Base-by-base conservation (phyloP, 345 rosid genomes). In the Sisymbrium irio region DNA sequence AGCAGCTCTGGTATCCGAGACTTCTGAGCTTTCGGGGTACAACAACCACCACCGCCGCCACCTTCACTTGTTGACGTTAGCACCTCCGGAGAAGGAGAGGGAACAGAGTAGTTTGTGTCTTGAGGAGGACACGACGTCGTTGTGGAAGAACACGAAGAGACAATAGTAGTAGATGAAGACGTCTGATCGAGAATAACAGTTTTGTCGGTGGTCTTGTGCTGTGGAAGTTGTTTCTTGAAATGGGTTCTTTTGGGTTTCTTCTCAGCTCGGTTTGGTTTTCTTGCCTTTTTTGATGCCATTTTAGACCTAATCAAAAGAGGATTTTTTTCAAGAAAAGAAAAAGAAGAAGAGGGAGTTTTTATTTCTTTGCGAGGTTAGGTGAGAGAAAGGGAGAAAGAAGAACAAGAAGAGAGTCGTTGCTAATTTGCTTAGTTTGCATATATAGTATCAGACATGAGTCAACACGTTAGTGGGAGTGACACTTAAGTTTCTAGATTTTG, bases 11-110 rank as follows among this genome's bases (percentile, higher is more conserved):
- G 99, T 80, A 95, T 92, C 62, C 90, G 82, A 67, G 78, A 89
- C 78, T 83, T 86, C 74, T 78, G 61, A 60, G 92, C 88, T 80
- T 85, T 91, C 0, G 98, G 98, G 9, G 98, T 94, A 7, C 90
- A 86, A 71, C 94, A 93, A 3, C 74, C 67, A 3, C 74, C 67
- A 6, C 62, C 53, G 12, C 67, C 55, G 20, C 64, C 49, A 7
- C 66, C 74, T 6, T 33, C 39, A 28, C 47, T 30, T 42, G 64
- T 30, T 11, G 79, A 75, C 30, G 69, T 13, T 12, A 32, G 39
- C 47, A 40, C 54, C 47, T 19, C n/a, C 22, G 47, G 73, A 36
- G 78, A 75, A 1, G 80, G 73, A 66, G 69, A 53, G 1, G 68
- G 70, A 27, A 28, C 39, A 62, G n/a, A 33, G 20, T 70, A 74